Evolutionary conservation across 2,329 filamentous ascomycete species (phyloP).

Genomic region (Mariannaea sp.): DNA sequence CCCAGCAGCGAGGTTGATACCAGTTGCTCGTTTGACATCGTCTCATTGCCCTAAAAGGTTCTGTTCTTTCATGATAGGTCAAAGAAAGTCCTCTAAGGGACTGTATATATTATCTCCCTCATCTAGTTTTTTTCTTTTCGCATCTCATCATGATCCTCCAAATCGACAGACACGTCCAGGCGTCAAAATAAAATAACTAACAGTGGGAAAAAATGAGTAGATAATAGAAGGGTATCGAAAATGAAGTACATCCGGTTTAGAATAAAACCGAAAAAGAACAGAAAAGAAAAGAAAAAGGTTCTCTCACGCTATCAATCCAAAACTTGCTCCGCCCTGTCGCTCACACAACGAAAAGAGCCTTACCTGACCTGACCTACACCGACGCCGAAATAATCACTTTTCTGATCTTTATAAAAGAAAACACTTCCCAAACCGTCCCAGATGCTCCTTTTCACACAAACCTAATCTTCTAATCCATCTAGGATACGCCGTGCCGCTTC

Average conservation of each 20-base stretch:
- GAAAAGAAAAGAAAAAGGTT: too few species aligned
- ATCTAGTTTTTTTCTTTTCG: too few species aligned
- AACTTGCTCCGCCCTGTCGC: constrained; percentile 22
- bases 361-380: constrained; percentile 19
- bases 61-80: too few species aligned
- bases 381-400: constrained; percentile 20
- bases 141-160: too few species aligned
- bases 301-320: constrained; percentile 33
- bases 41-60: too few species aligned
- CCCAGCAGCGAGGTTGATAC: neutral
- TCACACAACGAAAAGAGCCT: constrained; percentile 24
- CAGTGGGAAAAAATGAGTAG: neutral
- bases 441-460: constrained; percentile 11
- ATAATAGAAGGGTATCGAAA: constrained; percentile 37
- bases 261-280: constrained; percentile 31
- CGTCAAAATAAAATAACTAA: too few species aligned
- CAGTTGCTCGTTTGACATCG: neutral
- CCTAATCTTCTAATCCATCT: constrained; percentile 65
- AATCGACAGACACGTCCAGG: too few species aligned
- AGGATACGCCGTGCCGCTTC: constrained; percentile 75
- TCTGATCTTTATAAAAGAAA: neutral
- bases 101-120: too few species aligned
- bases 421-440: neutral
- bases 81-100: too few species aligned
- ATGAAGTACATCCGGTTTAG: constrained; percentile 33